Evolutionary conservation across 345 rosid genomes (phyloP), one percentile per base, ranked within the genome.

Genomic region (rapeseed (Brassica napus)): DNA sequence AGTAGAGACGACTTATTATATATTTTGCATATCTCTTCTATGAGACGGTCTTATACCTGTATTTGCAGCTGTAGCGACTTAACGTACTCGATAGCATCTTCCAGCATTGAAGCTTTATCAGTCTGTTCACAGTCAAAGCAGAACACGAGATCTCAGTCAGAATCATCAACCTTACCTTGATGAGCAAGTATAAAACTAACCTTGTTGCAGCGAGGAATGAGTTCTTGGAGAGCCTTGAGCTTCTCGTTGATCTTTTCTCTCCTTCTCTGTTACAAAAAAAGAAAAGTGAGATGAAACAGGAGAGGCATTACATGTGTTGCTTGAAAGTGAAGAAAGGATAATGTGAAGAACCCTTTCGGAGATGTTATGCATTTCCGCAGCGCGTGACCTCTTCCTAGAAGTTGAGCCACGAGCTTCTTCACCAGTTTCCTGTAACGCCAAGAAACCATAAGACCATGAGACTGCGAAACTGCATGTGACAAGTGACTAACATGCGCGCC

Each of bases 321-420:
- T 23, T 52, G 61, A 18, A 67, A 74, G 67, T 6, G 21, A 7
- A 23, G 10, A 65, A 64, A 42, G 55, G 23, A 28, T 24, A 58
- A 14, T 0, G 8, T 52, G 7, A 80, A 92, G 24, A 37, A 92
- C 98, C 94, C 91, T 88, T 77, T 94, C 98, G 2, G 94, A 86
- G 69, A 87, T 83, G 63, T 94, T 92, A 83, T 94, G 98, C 82
- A 91, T 89, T 82, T 92, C 94, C 10, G 97, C 94, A 71, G 94
- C 91, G 28, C 98, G 90, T 57, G 90, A 85, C 72, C 95, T 89
- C 84, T 91, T 91, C 24, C 87, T 74, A n/a, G 91, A 85, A 4
- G 88, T 65, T 67, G 91, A 88, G 72, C 89, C 88, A 52, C 82
- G 77, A 57, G 37, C 65, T 77, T 83, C 86, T 79, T 88, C 87